Base-by-base conservation (phyloP, 1,139 yeast species). In the Geotrichum phurueaensis region DNA sequence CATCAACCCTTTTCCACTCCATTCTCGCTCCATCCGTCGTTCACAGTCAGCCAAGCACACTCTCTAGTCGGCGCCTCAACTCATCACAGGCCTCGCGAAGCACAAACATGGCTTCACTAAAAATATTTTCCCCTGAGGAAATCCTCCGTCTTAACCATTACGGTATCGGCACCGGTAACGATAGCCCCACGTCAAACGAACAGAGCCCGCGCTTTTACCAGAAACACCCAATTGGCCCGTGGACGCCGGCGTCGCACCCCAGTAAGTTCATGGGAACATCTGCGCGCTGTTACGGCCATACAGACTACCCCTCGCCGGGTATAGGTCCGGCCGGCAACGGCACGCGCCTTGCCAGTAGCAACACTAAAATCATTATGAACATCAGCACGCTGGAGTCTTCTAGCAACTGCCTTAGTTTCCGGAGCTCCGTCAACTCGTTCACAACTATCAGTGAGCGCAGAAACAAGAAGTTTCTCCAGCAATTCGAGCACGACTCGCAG, bases 321-420 rank as follows among this genome's bases (percentile, higher is more conserved):
- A n/a, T n/a, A n/a, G n/a, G n/a, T 13, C 43, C 54, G n/a, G 23
- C 20, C 22, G 54, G 39, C 10, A 31, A 20, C 22, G 29, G 22
- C 50, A 50, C 58, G 9, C 54, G 54, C 3, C 50, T 55, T 31
- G 25, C 52, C 23, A 49, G 54, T 15, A 55, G 27, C 20, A 51
- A 55, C 29, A 49, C 53, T 4, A 55, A 50, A 55, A 55, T 50
- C 22, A 55, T 55, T 12, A 54, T 54, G 48, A 54, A 54, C 54
- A 55, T 55, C 18, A 55, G 22, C 22, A 39, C 58, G 18, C 47
- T 22, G 20, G 7, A 12, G n/a, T 39, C 47, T 3, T 39, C 47
- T 1, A 39, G 10, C 18, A n/a, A 39, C 7, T 22, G n/a, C 9
- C 47, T 39, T 1, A 39, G 47, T 18, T 39, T 39, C 47, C 47